Conservation (phyloP, 805 yeast genomes). For the Myxozyma melibiosi region DNA sequence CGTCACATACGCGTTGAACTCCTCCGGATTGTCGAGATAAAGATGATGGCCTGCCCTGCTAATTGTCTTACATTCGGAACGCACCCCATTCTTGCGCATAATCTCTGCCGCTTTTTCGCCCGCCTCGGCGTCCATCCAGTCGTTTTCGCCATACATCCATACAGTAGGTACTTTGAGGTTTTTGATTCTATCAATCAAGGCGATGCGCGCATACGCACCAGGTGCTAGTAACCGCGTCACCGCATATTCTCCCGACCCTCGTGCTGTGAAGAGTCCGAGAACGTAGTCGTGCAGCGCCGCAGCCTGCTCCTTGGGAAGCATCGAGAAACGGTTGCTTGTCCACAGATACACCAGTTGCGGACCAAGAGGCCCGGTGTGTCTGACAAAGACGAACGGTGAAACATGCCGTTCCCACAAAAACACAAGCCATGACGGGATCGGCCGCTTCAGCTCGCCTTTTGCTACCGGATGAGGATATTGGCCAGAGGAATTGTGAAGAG, state of each 20-base stretch:
- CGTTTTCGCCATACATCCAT: conserved; percentile 85
- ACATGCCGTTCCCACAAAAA: conserved; percentile 83
- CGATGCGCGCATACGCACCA: conserved; percentile 85
- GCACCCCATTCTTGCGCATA: conserved; percentile 33
- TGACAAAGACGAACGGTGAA: conserved; percentile 80
- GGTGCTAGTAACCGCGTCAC: conserved; percentile 81
- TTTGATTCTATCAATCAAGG: conserved; percentile 58
- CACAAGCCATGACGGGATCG: conserved; percentile 75
- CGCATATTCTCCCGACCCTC: conserved; percentile 93
- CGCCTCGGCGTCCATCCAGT: conserved; percentile 62
- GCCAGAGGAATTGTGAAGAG: conserved; percentile 25
- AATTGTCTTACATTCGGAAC: conserved; percentile 43
- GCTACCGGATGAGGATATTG: conserved; percentile 26
- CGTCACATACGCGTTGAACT: conserved; percentile 48
- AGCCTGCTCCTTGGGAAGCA: conserved; percentile 50
- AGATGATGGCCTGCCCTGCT: conserved; percentile 72
- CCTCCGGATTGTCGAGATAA: conserved; percentile 62
- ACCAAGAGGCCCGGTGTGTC: conserved; percentile 80
- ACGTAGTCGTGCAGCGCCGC: conserved; percentile 72
- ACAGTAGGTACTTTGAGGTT: conserved; percentile 60
- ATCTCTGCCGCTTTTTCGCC: conserved; percentile 43
- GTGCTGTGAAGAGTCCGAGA: conserved; percentile 79
- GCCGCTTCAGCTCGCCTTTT: conserved; percentile 39
- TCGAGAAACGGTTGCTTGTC: conserved; percentile 79
- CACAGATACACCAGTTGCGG: conserved; percentile 86